Percentiles rank a stretch among this genome's conserved stretches.
These are phyloP conservation scores for Beauveria sp. DNA, from an alignment of 2,329 filamentous ascomycete species.

Conservation along the genomic window DNA sequence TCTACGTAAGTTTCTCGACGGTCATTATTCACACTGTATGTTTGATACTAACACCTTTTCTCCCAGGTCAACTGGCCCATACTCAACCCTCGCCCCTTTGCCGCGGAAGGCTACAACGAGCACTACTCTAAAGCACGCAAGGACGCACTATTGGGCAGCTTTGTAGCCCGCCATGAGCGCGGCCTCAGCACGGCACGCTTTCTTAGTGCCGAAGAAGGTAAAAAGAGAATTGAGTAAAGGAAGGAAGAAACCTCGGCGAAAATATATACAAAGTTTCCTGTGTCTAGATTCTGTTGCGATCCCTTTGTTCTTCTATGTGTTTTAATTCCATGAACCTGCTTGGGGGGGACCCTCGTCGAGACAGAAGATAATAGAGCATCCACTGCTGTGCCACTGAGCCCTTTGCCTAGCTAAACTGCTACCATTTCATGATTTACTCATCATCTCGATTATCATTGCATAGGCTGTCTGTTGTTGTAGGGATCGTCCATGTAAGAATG, in stretches of 20 bases:
- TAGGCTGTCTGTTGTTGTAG: background rate
- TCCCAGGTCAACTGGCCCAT: constrained; percentile 94
- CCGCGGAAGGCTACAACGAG: constrained; percentile 81
- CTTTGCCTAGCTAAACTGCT: background rate
- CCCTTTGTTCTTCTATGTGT: background rate
- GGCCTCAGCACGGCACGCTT: constrained; percentile 77
- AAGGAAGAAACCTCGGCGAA: constrained; percentile 7
- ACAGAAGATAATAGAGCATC: background rate
- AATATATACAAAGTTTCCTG: background rate
- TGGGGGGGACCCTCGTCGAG: too few species aligned
- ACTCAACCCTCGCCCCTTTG: constrained; percentile 80
- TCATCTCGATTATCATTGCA: too few species aligned
- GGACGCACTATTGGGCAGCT: constrained; percentile 69
- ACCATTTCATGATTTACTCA: background rate
- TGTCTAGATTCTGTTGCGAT: background rate
- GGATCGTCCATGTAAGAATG: too few species aligned
- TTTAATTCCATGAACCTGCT: background rate
- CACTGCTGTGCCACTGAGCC: background rate
- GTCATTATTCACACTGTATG: background rate
- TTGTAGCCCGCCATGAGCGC: constrained; percentile 64
- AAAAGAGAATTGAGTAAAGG: constrained; percentile 86
- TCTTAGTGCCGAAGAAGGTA: constrained; percentile 87
- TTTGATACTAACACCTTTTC: constrained; percentile 15
- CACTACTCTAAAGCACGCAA: constrained; percentile 76
- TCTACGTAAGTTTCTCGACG: constrained; percentile 65